Conservation (phyloP, 768 basidiomycete genomes). For the Paxillus rubicundulus region DNA sequence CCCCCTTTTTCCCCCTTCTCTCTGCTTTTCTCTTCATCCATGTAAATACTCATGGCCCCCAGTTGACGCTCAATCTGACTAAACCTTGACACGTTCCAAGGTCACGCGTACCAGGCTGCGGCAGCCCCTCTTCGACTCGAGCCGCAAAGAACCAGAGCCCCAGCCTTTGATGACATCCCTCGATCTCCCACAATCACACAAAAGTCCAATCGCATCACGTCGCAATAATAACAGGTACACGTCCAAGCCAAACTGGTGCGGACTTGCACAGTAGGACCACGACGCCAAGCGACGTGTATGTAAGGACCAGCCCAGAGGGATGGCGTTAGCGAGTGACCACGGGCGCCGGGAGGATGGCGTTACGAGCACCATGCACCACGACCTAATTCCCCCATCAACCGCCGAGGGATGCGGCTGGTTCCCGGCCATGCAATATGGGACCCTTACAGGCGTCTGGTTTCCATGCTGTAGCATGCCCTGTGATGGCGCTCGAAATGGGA, state of each 20-base stretch:
- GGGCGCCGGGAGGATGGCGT: constrained; percentile 1
- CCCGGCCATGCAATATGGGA: neutral
- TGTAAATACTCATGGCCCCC: too few species aligned
- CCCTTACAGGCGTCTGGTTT: neutral
- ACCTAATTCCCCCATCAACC: too few species aligned
- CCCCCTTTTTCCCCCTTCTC: too few species aligned
- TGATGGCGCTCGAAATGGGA: neutral
- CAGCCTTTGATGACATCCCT: too few species aligned
- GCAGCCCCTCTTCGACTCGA: neutral
- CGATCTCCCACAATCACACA: too few species aligned
- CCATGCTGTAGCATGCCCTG: neutral
- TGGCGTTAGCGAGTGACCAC: neutral
- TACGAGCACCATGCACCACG: neutral
- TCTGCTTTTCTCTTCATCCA: neutral
- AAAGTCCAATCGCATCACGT: too few species aligned
- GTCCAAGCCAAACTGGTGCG: too few species aligned
- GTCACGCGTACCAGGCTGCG: constrained; percentile 2
- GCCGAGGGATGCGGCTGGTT: neutral
- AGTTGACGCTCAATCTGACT: constrained; percentile 4
- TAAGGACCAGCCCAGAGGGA: neutral
- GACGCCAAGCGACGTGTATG: constrained; percentile 16
- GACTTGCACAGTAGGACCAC: too few species aligned
- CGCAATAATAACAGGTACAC: too few species aligned
- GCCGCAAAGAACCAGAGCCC: neutral
- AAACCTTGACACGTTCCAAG: constrained; percentile 15